Base-by-base conservation (phyloP, 176 grass and related monocot species). In the Urochloa ruziziensis region DNA sequence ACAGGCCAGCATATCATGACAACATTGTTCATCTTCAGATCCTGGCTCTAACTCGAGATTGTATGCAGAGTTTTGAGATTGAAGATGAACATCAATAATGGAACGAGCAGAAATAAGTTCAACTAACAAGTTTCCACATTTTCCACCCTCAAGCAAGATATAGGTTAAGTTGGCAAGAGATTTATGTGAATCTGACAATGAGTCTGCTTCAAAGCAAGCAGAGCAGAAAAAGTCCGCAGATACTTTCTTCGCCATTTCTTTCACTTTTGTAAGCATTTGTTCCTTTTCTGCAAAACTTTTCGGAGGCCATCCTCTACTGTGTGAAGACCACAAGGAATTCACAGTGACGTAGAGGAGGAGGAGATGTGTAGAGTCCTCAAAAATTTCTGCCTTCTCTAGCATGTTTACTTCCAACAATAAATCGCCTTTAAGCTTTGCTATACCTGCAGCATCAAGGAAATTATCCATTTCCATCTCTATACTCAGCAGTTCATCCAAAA, bases 401-500 rank as follows among this genome's bases (percentile, higher is more conserved):
- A 97, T 76, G 19, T 78, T 48, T 14, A 77, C 95, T 84, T 97
- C 95, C 47, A 92, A 51, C 34, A 91, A 62, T 51, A 87, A 11
- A 85, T 97, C n/a, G 29, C 81, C 88, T 91, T 80, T 90, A 36
- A 21, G 66, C 69, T 80, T 82, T 62, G 85, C 84, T 89, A 97
- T 94, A 19, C 7, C 75, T 25, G 88, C 86, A 83, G 86, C 92
- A 76, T 94, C 90, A 37, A 82, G 11, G 46, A 92, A 97, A 83
- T 97, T 97, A 23, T 74, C 90, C 33, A 86, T 79, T 76, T 94
- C 90, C 29, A 91, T 78, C 86, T 97, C 95, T 56, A 94, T 24
- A 54, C 21, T 80, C 43, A 97, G 59, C 88, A 97, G 46, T 58
- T 94, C 86, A 86, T 92, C 88, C 39, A 89, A 27, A 88, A 81